Conservation (phyloP, 1,139 yeast genomes). For the Saccharomyces pastorianus region DNA sequence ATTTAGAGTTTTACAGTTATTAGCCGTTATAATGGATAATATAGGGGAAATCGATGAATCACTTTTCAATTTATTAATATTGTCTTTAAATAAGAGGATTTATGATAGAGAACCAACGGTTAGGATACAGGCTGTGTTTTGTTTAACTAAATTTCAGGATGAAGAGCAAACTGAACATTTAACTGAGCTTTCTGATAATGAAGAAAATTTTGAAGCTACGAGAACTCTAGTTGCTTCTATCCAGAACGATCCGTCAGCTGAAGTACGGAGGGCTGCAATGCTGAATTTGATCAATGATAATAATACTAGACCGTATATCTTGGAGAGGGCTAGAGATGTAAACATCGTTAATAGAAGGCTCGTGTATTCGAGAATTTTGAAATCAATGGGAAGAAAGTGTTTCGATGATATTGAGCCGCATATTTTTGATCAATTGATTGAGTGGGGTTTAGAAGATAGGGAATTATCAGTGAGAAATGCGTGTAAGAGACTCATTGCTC, state of each 20-base stretch:
- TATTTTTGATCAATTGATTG: conserved; percentile 58
- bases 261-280: conserved; percentile 80
- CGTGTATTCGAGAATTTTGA: conserved; percentile 61
- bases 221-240: conserved; percentile 47
- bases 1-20: conserved; percentile 68
- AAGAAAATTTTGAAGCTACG: conserved; percentile 41
- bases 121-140: conserved; percentile 74
- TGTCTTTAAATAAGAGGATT: conserved; percentile 55
- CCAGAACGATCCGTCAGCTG: conserved; percentile 77
- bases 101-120: conserved; percentile 75
- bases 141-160: conserved; percentile 71
- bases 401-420: conserved; percentile 51
- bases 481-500: conserved; percentile 61
- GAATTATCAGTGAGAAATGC: conserved; percentile 67
- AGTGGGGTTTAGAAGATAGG: conserved; percentile 85
- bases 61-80: conserved; percentile 54
- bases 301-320: conserved; percentile 47
- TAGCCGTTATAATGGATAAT: conserved; percentile 65
- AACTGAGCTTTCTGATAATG: conserved; percentile 34
- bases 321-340: conserved; percentile 78
- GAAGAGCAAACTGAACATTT: conserved; percentile 27
- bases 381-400: conserved; percentile 50
- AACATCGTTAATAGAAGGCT: conserved; percentile 65
- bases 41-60: conserved; percentile 73
- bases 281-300: conserved; percentile 53